These are phyloP conservation scores for Hydrangea macrophylla DNA, from an alignment of 148 eudicot species.

Conservation along the genomic window DNA sequence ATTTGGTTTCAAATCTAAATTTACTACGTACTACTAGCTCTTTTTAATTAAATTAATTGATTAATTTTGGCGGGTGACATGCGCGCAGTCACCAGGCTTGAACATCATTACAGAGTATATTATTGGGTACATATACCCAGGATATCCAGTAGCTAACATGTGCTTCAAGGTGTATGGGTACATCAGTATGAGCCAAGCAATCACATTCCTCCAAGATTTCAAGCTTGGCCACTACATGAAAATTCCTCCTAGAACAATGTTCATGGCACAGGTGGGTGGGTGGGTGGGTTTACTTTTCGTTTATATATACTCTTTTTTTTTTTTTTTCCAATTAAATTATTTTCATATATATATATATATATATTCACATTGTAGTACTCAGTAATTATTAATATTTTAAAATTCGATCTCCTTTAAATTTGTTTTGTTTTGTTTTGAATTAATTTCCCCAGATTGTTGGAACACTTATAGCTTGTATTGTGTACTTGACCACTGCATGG, in stretches of 20 bases:
- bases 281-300: too few species aligned
- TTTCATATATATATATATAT: neutral
- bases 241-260: conserved; percentile 94
- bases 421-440: too few species aligned
- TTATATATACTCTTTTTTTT: neutral
- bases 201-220: conserved; percentile 93
- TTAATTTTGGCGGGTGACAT: too few species aligned
- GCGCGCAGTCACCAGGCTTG: conserved; percentile 87
- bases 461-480: conserved; percentile 66
- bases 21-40: too few species aligned
- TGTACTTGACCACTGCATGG: conserved; percentile 85
- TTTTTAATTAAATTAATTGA: too few species aligned
- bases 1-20: too few species aligned
- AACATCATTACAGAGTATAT: conserved; percentile 93
- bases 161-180: conserved; percentile 95
- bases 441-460: conserved; percentile 56
- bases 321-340: neutral
- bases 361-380: too few species aligned
- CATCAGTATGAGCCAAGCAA: conserved; percentile 91
- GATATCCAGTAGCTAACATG: conserved; percentile 97
- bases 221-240: conserved; percentile 99
- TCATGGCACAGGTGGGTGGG: conserved; percentile 84
- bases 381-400: too few species aligned
- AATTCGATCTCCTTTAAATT: too few species aligned
- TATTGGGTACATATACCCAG: conserved; percentile 95